Percentiles rank a stretch among this genome's conserved stretches.
Conservation (phyloP, 2,329 filamentous ascomycete species). For the Gnomoniopsis sp. region DNA sequence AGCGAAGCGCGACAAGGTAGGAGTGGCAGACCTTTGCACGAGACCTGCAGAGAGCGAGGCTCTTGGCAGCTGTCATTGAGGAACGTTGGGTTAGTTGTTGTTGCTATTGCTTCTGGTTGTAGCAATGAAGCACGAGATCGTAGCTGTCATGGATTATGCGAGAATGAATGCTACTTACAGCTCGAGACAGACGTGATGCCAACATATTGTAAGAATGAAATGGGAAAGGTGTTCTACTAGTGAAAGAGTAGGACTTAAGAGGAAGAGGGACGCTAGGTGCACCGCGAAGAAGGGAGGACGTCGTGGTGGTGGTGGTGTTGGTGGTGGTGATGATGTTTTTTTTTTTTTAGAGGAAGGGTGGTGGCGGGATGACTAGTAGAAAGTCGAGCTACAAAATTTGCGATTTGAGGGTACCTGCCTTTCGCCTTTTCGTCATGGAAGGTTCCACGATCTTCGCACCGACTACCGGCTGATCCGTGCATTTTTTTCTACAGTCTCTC, state of each 20-base stretch:
- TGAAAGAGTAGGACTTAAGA: slow-evolving; percentile 30
- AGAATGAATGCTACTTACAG: slow-evolving; percentile 55
- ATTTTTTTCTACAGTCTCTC: not conserved
- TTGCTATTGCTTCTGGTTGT: too few relatives aligned
- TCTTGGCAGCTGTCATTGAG: slow-evolving; percentile 66
- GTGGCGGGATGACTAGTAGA: not conserved
- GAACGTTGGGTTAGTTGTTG: slow-evolving; percentile 18
- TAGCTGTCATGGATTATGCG: not conserved
- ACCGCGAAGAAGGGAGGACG: slow-evolving; percentile 21
- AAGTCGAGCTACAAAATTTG: not conserved
- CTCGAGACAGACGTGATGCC: slow-evolving; percentile 68
- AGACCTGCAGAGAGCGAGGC: slow-evolving; percentile 66
- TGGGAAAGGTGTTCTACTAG: slow-evolving; percentile 29
- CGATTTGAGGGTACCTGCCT: not conserved
- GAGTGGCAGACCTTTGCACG: slow-evolving; percentile 66
- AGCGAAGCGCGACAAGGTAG: slow-evolving; percentile 74
- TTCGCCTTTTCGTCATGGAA: not conserved
- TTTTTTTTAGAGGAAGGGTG: not conserved
- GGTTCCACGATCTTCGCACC: not conserved
- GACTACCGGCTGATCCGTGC: not conserved
- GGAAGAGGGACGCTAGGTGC: slow-evolving; percentile 17
- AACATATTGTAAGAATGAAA: slow-evolving; percentile 57
- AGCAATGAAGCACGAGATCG: not conserved
- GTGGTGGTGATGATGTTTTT: too few relatives aligned
- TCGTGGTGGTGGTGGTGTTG: slow-evolving; percentile 22